Percentiles rank a stretch among this genome's conserved stretches.
These are phyloP conservation scores for Puccinia novopanici DNA, from an alignment of 1,284 basidiomycete species.

Conservation along the genomic window DNA sequence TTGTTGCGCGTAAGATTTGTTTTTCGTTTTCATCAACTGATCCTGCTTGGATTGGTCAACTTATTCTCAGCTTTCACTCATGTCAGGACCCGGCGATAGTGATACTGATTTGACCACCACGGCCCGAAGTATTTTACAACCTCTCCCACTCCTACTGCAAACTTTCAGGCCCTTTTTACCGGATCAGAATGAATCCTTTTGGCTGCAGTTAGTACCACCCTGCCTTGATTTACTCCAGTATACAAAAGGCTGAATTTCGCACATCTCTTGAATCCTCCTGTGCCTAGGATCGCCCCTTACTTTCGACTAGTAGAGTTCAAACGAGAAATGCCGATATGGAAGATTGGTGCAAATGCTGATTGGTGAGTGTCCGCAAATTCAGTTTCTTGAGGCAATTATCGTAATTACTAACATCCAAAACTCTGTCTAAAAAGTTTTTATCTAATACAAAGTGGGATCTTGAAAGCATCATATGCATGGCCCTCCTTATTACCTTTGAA, in stretches of 20 bases:
- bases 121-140: constrained; percentile 55
- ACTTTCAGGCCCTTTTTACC: constrained; percentile 55
- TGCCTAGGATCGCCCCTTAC: constrained; percentile 66
- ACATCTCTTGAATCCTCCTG: background rate
- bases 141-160: constrained; percentile 64
- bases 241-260: background rate
- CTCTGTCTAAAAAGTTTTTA: constrained; percentile 61
- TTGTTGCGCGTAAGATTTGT: background rate
- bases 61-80: background rate
- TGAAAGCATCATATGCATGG: constrained; percentile 77
- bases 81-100: background rate
- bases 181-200: constrained; percentile 35
- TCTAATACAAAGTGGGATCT: constrained; percentile 78
- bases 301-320: constrained; percentile 69
- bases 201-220: constrained; percentile 55
- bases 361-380: constrained; percentile 60
- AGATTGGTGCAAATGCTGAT: constrained; percentile 72
- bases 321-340: constrained; percentile 73
- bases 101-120: background rate
- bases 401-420: background rate
- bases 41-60: background rate
- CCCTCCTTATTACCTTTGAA: constrained; percentile 7
- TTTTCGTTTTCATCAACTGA: no score
- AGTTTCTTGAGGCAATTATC: background rate
- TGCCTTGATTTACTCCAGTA: background rate